phyloP scores from a whole-genome alignment of 257 asterid genomes.

The Capsicum rhomboideum region DNA sequence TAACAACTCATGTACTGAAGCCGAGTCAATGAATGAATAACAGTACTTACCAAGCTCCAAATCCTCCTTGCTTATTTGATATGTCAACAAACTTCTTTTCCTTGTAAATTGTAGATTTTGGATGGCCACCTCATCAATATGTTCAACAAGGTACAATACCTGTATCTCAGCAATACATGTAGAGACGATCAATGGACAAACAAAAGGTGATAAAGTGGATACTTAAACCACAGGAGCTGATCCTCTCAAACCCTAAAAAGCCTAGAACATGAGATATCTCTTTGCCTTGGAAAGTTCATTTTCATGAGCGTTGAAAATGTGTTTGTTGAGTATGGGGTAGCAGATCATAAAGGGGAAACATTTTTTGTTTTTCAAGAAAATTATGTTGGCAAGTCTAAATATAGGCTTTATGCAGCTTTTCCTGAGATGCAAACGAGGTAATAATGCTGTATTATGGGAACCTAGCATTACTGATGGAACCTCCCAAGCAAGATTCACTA shows the following conservation, averaged over 20 bases:
- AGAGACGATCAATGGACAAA: not conserved
- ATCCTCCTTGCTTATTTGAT: conserved; percentile 76
- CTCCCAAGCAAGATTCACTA: not conserved
- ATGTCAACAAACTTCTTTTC: conserved; percentile 68
- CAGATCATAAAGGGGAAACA: not conserved
- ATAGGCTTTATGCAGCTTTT: not conserved
- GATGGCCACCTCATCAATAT: too few species aligned
- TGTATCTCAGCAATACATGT: conserved; percentile 11
- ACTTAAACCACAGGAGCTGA: not conserved
- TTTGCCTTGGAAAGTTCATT: not conserved
- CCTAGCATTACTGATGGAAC: not conserved
- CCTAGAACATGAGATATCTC: not conserved
- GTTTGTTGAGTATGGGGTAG: not conserved
- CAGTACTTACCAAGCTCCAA: conserved; percentile 73
- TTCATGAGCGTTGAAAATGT: not conserved
- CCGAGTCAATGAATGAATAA: not conserved
- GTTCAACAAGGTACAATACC: conserved; percentile 73
- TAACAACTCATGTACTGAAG: not conserved
- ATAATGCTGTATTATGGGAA: not conserved
- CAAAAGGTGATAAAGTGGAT: not conserved
- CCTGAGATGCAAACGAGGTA: not conserved
- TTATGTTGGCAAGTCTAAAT: not conserved
- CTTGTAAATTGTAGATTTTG: conserved; percentile 91
- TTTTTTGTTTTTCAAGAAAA: not conserved
- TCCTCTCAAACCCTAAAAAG: not conserved